phyloP scores from a whole-genome alignment of 257 asterid species.

The Osmanthus fragrans region DNA sequence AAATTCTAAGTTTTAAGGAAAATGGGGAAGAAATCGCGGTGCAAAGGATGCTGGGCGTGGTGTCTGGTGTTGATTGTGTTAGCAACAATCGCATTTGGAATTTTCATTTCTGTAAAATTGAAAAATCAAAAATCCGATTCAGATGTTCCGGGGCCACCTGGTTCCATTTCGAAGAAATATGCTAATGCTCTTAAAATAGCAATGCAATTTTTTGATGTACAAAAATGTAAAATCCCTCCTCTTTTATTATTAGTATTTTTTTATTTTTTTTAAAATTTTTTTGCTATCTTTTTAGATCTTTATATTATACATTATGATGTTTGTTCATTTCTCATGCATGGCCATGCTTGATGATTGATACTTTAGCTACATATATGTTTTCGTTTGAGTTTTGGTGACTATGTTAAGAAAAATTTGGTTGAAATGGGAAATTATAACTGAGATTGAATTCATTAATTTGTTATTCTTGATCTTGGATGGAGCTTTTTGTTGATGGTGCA shows the following conservation, averaged over 20 bases:
- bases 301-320: background rate
- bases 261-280: background rate
- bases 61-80: background rate
- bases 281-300: background rate
- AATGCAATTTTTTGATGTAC: constrained; percentile 19
- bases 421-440: background rate
- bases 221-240: constrained; percentile 7
- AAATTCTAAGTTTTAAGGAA: background rate
- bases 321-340: background rate
- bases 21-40: constrained; percentile 15
- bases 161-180: constrained; percentile 7
- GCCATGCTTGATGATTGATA: background rate
- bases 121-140: background rate
- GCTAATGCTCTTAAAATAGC: constrained; percentile 21
- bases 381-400: background rate
- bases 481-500: constrained; percentile 16
- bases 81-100: constrained; percentile 7
- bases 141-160: constrained; percentile 16
- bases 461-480: background rate
- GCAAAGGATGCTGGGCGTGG: constrained; percentile 17
- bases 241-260: background rate
- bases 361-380: background rate
- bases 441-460: background rate
- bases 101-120: background rate
- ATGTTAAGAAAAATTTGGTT: background rate